Conservation (phyloP, 257 asterid species). For the Ocimum tenuiflorum region DNA sequence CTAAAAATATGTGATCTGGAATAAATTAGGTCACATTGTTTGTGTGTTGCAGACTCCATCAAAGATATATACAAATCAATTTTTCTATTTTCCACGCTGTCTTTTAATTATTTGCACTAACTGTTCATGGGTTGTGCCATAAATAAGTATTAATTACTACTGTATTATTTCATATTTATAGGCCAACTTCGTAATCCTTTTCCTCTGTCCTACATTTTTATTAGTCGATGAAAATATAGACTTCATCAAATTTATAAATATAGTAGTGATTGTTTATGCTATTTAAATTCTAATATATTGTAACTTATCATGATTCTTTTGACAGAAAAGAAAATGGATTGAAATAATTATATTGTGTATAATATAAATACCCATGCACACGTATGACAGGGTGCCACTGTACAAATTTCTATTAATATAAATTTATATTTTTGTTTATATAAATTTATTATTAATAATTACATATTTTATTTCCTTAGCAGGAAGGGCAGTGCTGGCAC, state of each 20-base stretch:
- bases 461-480: background rate
- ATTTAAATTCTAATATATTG: background rate
- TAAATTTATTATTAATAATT: background rate
- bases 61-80: too few relatives aligned
- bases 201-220: background rate
- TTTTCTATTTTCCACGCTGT: background rate
- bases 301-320: background rate
- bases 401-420: too few relatives aligned
- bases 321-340: background rate
- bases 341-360: background rate
- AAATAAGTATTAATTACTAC: background rate
- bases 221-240: background rate
- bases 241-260: background rate
- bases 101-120: background rate
- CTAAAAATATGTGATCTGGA: background rate
- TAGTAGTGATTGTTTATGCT: too few relatives aligned
- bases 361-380: background rate
- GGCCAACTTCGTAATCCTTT: background rate
- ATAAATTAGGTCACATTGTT: background rate
- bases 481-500: constrained; percentile 21
- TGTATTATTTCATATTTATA: background rate
- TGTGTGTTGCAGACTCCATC: too few relatives aligned
- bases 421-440: too few relatives aligned
- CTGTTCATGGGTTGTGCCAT: background rate
- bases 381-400: background rate